Base-by-base conservation (phyloP, 2,329 filamentous ascomycete genomes). In the Tolypocladium endophyticum region DNA sequence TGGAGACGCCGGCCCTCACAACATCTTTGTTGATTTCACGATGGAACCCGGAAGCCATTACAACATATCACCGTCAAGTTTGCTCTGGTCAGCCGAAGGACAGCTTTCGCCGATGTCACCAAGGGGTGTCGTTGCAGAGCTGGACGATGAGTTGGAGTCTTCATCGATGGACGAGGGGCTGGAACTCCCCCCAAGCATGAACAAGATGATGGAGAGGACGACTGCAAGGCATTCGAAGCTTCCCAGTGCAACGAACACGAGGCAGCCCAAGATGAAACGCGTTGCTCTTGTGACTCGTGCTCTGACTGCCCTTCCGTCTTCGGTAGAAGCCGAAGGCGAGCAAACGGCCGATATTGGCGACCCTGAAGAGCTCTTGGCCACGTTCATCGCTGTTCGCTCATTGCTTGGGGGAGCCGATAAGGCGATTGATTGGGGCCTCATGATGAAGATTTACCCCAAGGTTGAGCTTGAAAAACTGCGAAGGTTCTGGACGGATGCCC, bases 321-420 rank as follows among this genome's bases (percentile, higher is more conserved):
- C 8, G 35, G 53, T 23, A 7, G 45, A 33, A 14, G 28, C 16
- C 20, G 4, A n/a, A 16, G 58, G 41, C 43, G 61, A 67, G 52
- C 57, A 62, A 52, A 28, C 14, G 2, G 20, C 16, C 7, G 25
- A 59, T 30, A 60, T 62, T 18, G 63, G 62, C 35, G 64, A 69
- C 36, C 59, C 63, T 16, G 65, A 69, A 33, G 70, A 69, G 28
- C 72, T 85, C 35, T 73, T 87, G 57, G 79, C 82, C 23, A 81
- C 83, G 3, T 83, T 87, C 60, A 73, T 87, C 57, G 79, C 81
- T 18, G 74, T 87, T 43, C 78, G 80, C 23, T 80, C 80, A 9
- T 71, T 88, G 11, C 72, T 86, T 8, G 86, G 86, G 12, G 86
- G 86, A 8, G 75, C 84, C 14, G 81, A 84, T 62, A 79, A 81